phyloP scores from a whole-genome alignment of 2,329 filamentous ascomycete genomes.

The Fusarium tanahbumbuense region DNA sequence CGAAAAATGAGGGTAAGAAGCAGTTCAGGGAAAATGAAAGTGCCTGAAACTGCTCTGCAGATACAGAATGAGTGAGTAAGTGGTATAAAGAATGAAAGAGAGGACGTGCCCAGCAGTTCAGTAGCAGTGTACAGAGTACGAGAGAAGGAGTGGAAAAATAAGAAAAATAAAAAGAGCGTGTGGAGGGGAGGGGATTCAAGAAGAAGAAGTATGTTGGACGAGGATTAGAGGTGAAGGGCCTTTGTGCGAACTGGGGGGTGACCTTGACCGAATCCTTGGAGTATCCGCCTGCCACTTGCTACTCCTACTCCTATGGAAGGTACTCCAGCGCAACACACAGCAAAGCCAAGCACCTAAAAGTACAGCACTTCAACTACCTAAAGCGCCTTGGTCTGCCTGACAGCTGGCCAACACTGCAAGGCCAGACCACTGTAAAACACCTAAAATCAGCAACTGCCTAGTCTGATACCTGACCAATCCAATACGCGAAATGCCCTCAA shows the following conservation, averaged over 20 bases:
- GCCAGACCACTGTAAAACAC: neutral
- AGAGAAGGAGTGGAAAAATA: constrained; percentile 5
- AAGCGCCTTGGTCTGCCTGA: neutral
- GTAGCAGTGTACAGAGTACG: constrained; percentile 22
- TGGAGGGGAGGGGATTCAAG: constrained; percentile 37
- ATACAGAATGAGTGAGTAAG: constrained; percentile 23
- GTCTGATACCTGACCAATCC: neutral
- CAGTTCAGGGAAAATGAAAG: constrained; percentile 37
- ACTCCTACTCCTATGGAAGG: neutral
- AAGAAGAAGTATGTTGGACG: constrained; percentile 39
- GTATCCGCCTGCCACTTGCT: neutral
- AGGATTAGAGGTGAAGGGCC: constrained; percentile 36
- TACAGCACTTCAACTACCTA: neutral
- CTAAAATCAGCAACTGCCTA: constrained; percentile 7
- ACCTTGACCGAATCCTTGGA: constrained; percentile 19
- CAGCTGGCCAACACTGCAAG: neutral
- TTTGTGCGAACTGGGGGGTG: constrained; percentile 34
- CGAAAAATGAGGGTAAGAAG: constrained; percentile 49
- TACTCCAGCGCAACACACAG: neutral
- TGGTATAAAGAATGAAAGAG: constrained; percentile 40
- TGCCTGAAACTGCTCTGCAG: constrained; percentile 35
- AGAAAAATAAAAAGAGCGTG: constrained; percentile 33
- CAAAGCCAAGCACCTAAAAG: neutral
- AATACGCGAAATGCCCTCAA: neutral
- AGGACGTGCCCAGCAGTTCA: constrained; percentile 52